Percentiles rank a stretch among this genome's conserved stretches.
phyloP scores from a whole-genome alignment of 2,329 filamentous ascomycete species.

The Bipolaris zeicola region DNA sequence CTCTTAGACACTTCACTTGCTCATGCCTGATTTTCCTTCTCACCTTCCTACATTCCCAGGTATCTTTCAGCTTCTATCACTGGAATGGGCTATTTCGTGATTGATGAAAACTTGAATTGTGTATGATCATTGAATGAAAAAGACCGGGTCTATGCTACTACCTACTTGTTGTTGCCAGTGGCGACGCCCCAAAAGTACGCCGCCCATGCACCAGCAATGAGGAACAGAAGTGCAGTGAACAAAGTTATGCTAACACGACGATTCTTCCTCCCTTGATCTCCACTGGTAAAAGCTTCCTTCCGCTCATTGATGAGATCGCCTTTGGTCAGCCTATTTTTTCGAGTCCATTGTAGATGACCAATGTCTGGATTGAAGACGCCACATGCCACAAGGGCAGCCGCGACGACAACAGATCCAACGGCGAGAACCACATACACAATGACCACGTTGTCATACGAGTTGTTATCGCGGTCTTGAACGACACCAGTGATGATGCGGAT shows the following conservation, averaged over 20 bases:
- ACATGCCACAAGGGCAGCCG: conserved; percentile 48
- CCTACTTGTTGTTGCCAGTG: conserved; percentile 52
- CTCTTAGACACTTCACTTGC: too few species aligned
- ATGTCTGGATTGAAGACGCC: conserved; percentile 53
- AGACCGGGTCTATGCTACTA: too few species aligned
- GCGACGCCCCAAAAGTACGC: conserved; percentile 67
- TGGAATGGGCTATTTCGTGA: too few species aligned
- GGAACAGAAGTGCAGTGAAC: conserved; percentile 52
- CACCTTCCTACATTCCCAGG: too few species aligned
- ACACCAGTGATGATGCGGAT: conserved; percentile 63
- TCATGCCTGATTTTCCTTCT: too few species aligned
- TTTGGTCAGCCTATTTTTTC: conserved; percentile 57
- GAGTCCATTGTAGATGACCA: conserved; percentile 62
- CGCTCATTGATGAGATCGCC: conserved; percentile 54
- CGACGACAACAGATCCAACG: conserved; percentile 56
- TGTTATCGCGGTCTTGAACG: conserved; percentile 63
- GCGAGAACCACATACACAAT: conserved; percentile 63
- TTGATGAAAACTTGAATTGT: too few species aligned
- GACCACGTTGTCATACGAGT: conserved; percentile 62
- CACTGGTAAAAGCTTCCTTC: conserved; percentile 49
- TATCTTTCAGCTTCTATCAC: too few species aligned
- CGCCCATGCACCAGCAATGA: conserved; percentile 60
- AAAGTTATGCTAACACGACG: conserved; percentile 48
- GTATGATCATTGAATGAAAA: too few species aligned
- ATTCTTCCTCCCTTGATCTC: conserved; percentile 46